These are phyloP conservation scores for Cordyceps militaris DNA, from an alignment of 2,329 filamentous ascomycete species.

Conservation along the genomic window DNA sequence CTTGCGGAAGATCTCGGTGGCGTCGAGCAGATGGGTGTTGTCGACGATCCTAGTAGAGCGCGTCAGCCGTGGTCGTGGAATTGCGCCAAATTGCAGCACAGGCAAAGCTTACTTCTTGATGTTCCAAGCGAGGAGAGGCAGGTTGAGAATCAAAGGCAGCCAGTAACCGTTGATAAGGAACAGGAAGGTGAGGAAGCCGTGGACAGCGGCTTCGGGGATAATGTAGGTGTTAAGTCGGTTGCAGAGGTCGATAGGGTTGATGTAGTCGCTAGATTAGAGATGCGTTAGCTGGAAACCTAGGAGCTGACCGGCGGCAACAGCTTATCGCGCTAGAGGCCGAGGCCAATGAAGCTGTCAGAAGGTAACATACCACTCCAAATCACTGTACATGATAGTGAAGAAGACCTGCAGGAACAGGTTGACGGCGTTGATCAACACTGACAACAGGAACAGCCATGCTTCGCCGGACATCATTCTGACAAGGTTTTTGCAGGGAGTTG, in stretches of 20 bases:
- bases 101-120: conserved; percentile 78
- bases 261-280: conserved; percentile 73
- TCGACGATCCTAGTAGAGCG: conserved; percentile 68
- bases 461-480: conserved; percentile 74
- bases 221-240: conserved; percentile 99
- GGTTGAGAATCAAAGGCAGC: conserved; percentile 84
- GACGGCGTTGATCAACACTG: conserved; percentile 98
- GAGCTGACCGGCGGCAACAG: background rate
- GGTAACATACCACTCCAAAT: conserved; percentile 84
- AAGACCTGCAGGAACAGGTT: conserved; percentile 99
- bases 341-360: background rate
- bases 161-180: conserved; percentile 99
- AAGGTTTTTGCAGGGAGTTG: background rate
- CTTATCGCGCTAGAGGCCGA: background rate
- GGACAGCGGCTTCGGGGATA: conserved; percentile 94
- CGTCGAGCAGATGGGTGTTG: conserved; percentile 93
- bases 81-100: background rate
- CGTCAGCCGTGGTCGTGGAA: conserved; percentile 17
- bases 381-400: conserved; percentile 99
- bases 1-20: conserved; percentile 98
- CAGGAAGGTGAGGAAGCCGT: conserved; percentile 89
- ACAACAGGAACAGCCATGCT: conserved; percentile 95
- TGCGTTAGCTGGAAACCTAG: background rate
- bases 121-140: conserved; percentile 89
- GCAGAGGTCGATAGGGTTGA: conserved; percentile 99